Evolutionary conservation across 2,329 filamentous ascomycete species (phyloP).

Genomic region (Fusarium succisae): DNA sequence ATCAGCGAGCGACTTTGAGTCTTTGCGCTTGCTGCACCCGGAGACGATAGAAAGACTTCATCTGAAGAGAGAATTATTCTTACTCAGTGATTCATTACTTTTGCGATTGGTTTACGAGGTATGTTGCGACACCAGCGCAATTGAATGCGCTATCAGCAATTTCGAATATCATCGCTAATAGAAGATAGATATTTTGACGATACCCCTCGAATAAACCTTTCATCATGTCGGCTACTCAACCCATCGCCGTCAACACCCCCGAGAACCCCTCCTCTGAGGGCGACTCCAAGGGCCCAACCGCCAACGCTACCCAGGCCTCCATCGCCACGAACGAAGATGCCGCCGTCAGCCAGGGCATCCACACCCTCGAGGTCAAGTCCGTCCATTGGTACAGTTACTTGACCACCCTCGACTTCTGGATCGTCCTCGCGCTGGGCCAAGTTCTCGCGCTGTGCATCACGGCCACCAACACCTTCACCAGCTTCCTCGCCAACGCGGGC

Average conservation of each 20-base stretch:
- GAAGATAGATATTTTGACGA: conserved; percentile 1
- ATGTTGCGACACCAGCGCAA: not conserved
- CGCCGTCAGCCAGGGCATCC: conserved; percentile 61
- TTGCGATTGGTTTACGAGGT: conserved; percentile 27
- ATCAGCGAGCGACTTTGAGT: conserved; percentile 70
- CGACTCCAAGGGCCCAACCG: conserved; percentile 38
- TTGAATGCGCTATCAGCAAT: not conserved
- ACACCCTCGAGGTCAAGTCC: conserved; percentile 63
- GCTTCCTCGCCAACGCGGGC: conserved; percentile 70
- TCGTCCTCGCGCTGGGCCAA: conserved; percentile 83
- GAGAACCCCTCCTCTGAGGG: not conserved
- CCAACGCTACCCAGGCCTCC: conserved; percentile 17
- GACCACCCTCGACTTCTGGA: conserved; percentile 86
- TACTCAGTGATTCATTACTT: not conserved
- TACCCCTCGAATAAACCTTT: conserved; percentile 16
- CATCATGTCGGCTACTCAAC: conserved; percentile 24
- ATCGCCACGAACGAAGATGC: conserved; percentile 40
- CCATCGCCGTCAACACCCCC: not conserved
- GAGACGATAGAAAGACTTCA: conserved; percentile 66
- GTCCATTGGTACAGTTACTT: conserved; percentile 78
- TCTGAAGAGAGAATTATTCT: not conserved
- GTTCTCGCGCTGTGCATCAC: conserved; percentile 90
- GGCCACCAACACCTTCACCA: conserved; percentile 88
- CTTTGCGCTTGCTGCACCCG: conserved; percentile 70
- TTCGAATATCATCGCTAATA: not conserved